Evolutionary conservation across 805 yeast genomes (phyloP), one percentile per base, ranked within the genome.

Genomic region (Saturnispora gosingensis): DNA sequence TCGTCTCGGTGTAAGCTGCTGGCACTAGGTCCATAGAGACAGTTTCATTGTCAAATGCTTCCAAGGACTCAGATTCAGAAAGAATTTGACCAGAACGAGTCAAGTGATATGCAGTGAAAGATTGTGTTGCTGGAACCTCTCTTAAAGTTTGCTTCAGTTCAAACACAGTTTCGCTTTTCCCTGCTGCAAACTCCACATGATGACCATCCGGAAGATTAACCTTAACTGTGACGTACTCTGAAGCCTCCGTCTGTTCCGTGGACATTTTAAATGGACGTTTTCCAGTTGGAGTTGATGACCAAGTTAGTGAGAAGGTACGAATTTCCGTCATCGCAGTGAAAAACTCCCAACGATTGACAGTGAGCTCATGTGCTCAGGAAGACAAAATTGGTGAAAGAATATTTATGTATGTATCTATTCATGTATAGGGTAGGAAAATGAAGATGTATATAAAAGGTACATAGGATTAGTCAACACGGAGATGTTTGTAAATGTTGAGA

Each of bases 401-500:
- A 18, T 11, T 16, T 4, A 45, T 8, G 40, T 20, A 0, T 28
- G n/a, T 18, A 44, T 30, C 5, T 40, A 46, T 39, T 46, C 42
- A 45, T 34, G 22, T 27, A 13, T 27, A 18, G 27, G n/a, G 8
- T 30, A 28, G 25, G 30, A 22, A 27, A 7, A 28, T n/a, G 5
- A 18, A 22, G 22, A 4, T 22, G 22, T 38, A 20, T 18, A 18
- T 38, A 38, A 38, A 38, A 8, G 15, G 11, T 38, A 38, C 15
- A 38, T 38, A 38, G 16, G 28, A 27, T 35, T 67, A 85, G 58
- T 93, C 98, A 45, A 90, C 84, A 70, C 90, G 91, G 61, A 93
- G 86, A 53, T 89, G 83, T 13, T 85, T 74, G 65, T 88, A 93
- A 54, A 93, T 89, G 60, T 72, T 81, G 66, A 87, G 76, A 48